Conservation (phyloP, 768 basidiomycete species). For the Artomyces pyxidatus region DNA sequence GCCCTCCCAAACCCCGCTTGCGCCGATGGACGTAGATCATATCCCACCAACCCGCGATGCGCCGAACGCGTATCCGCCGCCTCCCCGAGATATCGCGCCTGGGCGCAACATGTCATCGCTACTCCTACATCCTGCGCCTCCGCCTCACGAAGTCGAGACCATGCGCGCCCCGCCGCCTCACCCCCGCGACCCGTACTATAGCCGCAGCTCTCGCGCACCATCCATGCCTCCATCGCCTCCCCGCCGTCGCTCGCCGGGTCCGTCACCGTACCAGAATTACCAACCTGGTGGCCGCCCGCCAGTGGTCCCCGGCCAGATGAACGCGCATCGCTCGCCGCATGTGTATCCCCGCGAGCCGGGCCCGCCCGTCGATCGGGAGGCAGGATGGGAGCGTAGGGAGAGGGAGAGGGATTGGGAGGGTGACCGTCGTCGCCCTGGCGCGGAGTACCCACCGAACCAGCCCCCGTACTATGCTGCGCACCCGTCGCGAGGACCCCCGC, state of each 20-base stretch:
- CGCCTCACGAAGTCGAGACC: slow-evolving; percentile 45
- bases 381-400: slow-evolving; percentile 57
- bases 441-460: slow-evolving; percentile 27
- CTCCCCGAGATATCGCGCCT: slow-evolving; percentile 40
- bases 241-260: slow-evolving; percentile 45
- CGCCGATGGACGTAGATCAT: slow-evolving; percentile 57
- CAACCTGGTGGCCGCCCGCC: slow-evolving; percentile 38
- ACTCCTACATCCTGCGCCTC: slow-evolving; percentile 57
- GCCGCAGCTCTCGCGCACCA: slow-evolving; percentile 41
- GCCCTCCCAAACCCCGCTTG: slow-evolving; percentile 61
- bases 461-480: slow-evolving; percentile 26
- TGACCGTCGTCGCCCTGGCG: slow-evolving; percentile 10
- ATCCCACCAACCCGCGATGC: slow-evolving; percentile 44
- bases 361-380: slow-evolving; percentile 43
- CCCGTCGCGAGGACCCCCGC: slow-evolving; percentile 28
- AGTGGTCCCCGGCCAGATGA: slow-evolving; percentile 45
- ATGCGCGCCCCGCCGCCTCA: slow-evolving; percentile 36
- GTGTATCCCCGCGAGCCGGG: slow-evolving; percentile 44
- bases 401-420: slow-evolving; percentile 38
- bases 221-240: slow-evolving; percentile 58
- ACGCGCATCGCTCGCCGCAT: slow-evolving; percentile 46
- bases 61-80: slow-evolving; percentile 26
- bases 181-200: slow-evolving; percentile 51
- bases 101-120: slow-evolving; percentile 26
- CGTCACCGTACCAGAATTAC: slow-evolving; percentile 40